Base-by-base conservation (phyloP, 1,139 yeast species). In the Meyerozyma athensensis region DNA sequence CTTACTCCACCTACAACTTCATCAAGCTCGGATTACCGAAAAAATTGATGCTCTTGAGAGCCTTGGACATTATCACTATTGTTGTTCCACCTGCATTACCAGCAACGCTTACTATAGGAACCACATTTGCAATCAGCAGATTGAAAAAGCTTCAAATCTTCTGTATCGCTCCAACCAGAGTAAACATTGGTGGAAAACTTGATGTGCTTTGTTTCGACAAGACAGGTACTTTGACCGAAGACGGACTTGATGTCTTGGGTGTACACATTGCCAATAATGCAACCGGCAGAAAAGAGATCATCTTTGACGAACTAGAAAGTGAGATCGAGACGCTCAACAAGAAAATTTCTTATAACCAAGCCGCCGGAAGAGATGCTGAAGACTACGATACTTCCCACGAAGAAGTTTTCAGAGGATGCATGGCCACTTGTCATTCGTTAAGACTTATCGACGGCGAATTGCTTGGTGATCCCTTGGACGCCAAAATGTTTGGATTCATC, bases 11-110 rank as follows among this genome's bases (percentile, higher is more conserved):
- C 2, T 70, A 83, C 46, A 86, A 87, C 54, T 94, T 92, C 57
- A 73, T 92, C 41, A 69, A 78, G 49, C 63, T 94, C 49, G 92
- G 94, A 0, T 60, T 90, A 35, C 79, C 84, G 4, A 75, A 74
- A 42, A 72, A 69, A 35, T 61, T 84, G 23, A 92, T 92, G 69
- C 70, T 90, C 7, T 66, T 94, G 40, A 74, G 99, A 49, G 97
- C 97, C 0, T 66, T 94, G 43, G 99, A 92, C 62, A 77, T 92
- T 40, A 84, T 92, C 39, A 92, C 99, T 0, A 89, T 92, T 54
- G 98, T 94, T 9, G 96, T 92, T 2, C 99, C 99, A 2, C 99
- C 99, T 1, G 98, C 98, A 0, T 70, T 92, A 37, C 99, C 99
- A 0, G 98, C 98, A 0, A 94, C 98, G 0, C 67, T 92, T 43